Conservation (phyloP, 129 eudicot species). For the Sambucus nigra region DNA sequence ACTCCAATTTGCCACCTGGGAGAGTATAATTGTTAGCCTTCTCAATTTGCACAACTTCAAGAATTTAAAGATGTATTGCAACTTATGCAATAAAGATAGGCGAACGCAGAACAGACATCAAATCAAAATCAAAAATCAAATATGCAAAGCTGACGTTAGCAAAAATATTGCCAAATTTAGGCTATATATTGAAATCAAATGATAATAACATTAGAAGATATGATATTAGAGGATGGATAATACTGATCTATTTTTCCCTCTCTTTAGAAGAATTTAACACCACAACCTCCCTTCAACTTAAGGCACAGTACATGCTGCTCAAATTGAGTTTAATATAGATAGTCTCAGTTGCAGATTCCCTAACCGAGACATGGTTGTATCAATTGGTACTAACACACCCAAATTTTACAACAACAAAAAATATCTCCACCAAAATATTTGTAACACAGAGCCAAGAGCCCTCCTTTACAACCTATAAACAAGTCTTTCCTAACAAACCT, state of each 20-base stretch:
- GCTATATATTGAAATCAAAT: too few relatives aligned
- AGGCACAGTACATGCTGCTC: not conserved
- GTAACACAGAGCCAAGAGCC: not conserved
- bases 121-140: not conserved
- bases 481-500: constrained; percentile 30
- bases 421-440: not conserved
- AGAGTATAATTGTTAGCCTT: not conserved
- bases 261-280: too few relatives aligned
- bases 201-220: too few relatives aligned
- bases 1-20: constrained; percentile 84
- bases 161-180: not conserved
- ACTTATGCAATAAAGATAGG: not conserved
- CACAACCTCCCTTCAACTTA: too few relatives aligned
- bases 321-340: not conserved
- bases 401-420: not conserved
- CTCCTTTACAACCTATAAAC: not conserved
- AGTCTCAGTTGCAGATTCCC: not conserved
- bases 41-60: not conserved
- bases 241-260: too few relatives aligned
- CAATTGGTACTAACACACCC: not conserved
- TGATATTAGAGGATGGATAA: too few relatives aligned
- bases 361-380: not conserved
- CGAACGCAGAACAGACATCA: not conserved
- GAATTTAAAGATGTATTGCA: not conserved
- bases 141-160: not conserved